Conservation (phyloP, 805 yeast species). For the Nakazawaea ernobii region DNA sequence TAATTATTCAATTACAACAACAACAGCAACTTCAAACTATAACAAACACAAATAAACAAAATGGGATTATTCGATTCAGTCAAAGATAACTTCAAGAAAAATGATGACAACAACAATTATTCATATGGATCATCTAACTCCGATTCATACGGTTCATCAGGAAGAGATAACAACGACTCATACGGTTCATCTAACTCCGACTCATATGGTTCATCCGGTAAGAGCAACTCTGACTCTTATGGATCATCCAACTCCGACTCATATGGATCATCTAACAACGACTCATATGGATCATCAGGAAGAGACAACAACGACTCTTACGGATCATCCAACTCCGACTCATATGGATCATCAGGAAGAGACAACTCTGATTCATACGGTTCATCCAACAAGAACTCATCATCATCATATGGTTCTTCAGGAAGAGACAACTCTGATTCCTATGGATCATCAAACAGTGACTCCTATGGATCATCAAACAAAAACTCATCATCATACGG, state of each 20-base stretch:
- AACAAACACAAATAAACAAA: conserved; percentile 8
- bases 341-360: conserved; percentile 24
- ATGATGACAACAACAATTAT: not conserved
- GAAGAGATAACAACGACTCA: conserved; percentile 7
- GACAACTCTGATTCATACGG: conserved; percentile 24
- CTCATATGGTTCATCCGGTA: conserved; percentile 25
- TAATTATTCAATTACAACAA: not conserved
- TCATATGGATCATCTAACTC: conserved; percentile 17
- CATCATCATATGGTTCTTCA: conserved; percentile 12
- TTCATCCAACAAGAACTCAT: conserved; percentile 12
- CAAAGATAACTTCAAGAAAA: conserved; percentile 17
- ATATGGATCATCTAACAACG: conserved; percentile 18
- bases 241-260: conserved; percentile 15
- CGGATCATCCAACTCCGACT: conserved; percentile 24
- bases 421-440: conserved; percentile 18
- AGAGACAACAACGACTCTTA: conserved; percentile 20
- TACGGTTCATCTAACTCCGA: conserved; percentile 18
- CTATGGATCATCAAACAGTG: conserved; percentile 25
- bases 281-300: conserved; percentile 22
- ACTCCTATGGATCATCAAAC: conserved; percentile 10
- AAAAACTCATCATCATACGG: conserved; percentile 21
- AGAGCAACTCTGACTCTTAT: conserved; percentile 19
- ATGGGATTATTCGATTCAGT: conserved; percentile 39
- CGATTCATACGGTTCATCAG: conserved; percentile 22
- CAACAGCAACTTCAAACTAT: no score